Base-by-base conservation (phyloP, 1,139 yeast genomes). In the Debaryomyces robertsiae region DNA sequence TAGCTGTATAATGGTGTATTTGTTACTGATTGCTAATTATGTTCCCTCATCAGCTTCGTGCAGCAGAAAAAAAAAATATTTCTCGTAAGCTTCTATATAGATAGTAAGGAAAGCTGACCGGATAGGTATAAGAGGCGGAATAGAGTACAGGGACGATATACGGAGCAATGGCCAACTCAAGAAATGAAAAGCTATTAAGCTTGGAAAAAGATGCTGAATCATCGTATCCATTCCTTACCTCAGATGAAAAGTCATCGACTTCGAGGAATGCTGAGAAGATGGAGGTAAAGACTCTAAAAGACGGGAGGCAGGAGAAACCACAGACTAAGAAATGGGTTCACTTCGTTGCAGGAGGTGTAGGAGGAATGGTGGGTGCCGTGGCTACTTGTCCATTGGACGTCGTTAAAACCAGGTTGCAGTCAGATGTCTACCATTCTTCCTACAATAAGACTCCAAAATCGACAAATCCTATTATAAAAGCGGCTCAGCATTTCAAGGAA, bases 291-390 rank as follows among this genome's bases (percentile, higher is more conserved):
- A 33, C 32, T 31, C 23, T 45, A 42, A 43, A 36, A 31, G 28
- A 17, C 36, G 46, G 45, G 38, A n/a, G n/a, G n/a, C n/a, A n/a
- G n/a, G 7, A 5, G 7, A 19, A 19, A 19, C 49, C 39, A 39
- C 60, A 47, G 50, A 80, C 83, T 2, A 79, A 78, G 51, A 95
- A 95, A 41, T 91, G 97, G 96, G 89, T 91, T 6, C 97, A 91
- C 65, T 93, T 91, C 59, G 87, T 91, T n/a, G 97, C 98, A n/a
- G 98, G 98, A 30, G 98, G 98, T 29, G 55, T 87, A 19, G 98
- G 98, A 27, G 99, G 98, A 9, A 93, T 93, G 96, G 88, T 94
- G 14, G 99, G 98, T 13, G 96, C 98, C 1, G 67, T 91, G 2
- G 83, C 83, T 42, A 94, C 98, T 0, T 85, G 96, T 53, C 99